These are phyloP conservation scores for Russula ochroleuca DNA, from an alignment of 768 basidiomycete species.

Conservation along the genomic window DNA sequence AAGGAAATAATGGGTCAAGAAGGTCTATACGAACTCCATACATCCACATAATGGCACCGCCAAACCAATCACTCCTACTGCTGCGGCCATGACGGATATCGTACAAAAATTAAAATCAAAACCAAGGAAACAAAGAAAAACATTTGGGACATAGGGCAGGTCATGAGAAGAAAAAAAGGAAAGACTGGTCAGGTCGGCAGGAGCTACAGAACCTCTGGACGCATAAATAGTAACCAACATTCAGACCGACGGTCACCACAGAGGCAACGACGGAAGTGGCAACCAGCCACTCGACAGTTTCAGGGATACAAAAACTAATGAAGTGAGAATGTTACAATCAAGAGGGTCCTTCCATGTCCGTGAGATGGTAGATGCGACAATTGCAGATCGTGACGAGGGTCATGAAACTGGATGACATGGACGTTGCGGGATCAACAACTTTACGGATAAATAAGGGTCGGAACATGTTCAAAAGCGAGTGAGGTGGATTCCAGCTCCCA, in stretches of 20 bases:
- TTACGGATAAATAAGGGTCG: constrained; percentile 23
- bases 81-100: constrained; percentile 8
- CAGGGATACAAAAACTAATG: constrained; percentile 24
- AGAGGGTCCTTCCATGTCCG: constrained; percentile 27
- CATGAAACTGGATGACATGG: constrained; percentile 26
- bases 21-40: constrained; percentile 13
- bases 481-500: constrained; percentile 28
- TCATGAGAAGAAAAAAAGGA: constrained; percentile 10
- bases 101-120: constrained; percentile 21
- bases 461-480: constrained; percentile 22
- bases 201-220: constrained; percentile 23
- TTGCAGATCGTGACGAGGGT: constrained; percentile 28
- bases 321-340: constrained; percentile 24
- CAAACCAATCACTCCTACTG: constrained; percentile 5
- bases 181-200: constrained; percentile 11
- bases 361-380: constrained; percentile 29
- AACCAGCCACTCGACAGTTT: constrained; percentile 15
- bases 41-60: constrained; percentile 10
- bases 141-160: constrained; percentile 9
- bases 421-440: constrained; percentile 17
- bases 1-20: constrained; percentile 4
- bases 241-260: constrained; percentile 14
- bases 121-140: constrained; percentile 1
- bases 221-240: constrained; percentile 20
- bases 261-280: constrained; percentile 1